Evolutionary conservation across 192 early-diverging fungal species (phyloP).

Genomic region (Glomus cerebriforme): DNA sequence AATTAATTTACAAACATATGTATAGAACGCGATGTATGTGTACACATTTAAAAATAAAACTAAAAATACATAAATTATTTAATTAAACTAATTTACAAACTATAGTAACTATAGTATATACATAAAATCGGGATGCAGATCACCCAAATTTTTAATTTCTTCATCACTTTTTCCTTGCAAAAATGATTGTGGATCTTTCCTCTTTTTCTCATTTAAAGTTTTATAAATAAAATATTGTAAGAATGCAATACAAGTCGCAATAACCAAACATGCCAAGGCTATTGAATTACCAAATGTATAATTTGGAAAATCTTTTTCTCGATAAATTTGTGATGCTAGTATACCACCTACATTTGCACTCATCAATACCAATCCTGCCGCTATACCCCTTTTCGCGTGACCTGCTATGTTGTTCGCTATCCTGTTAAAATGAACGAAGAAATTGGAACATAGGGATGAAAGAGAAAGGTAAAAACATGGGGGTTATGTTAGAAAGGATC

Average conservation of each 20-base stretch:
- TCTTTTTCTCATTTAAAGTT: no score
- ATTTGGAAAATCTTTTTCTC: slow-evolving; percentile 56
- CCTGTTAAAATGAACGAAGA: slow-evolving; percentile 57
- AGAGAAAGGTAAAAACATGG: slow-evolving; percentile 32
- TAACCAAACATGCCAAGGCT: slow-evolving; percentile 52
- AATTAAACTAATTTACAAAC: neutral
- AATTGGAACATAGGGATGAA: slow-evolving; percentile 46
- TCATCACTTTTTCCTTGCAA: neutral
- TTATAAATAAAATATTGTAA: no score
- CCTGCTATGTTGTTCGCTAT: slow-evolving; percentile 70
- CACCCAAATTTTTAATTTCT: neutral
- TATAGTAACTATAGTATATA: neutral
- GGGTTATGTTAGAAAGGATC: slow-evolving; percentile 41
- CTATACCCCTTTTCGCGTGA: slow-evolving; percentile 70
- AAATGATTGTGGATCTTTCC: no score
- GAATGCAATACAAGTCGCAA: slow-evolving; percentile 33
- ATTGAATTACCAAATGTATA: slow-evolving; percentile 52
- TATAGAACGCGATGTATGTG: neutral
- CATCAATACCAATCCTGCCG: slow-evolving; percentile 64
- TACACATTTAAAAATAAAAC: neutral
- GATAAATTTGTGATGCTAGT: slow-evolving; percentile 78
- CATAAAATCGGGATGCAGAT: neutral
- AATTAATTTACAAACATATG: no score
- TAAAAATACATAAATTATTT: neutral
- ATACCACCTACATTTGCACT: slow-evolving; percentile 77